Percentiles rank a stretch among this genome's conserved stretches.
These are phyloP conservation scores for Phytophthora litchii DNA, from an alignment of 352 stramenopile genomes.

Conservation along the genomic window DNA sequence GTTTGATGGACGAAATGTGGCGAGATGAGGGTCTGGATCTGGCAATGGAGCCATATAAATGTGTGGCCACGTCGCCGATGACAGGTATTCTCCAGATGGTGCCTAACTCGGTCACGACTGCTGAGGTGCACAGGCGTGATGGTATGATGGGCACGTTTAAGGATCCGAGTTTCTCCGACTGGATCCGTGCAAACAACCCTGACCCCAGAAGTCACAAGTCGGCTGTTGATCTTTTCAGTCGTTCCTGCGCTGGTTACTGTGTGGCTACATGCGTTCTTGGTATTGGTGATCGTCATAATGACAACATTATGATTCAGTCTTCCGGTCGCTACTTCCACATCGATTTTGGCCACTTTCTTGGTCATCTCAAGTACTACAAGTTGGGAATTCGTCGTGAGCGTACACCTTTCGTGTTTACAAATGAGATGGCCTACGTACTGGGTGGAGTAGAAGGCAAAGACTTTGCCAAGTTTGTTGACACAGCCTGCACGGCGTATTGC, in stretches of 20 bases:
- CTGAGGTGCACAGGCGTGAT: conserved; percentile 87
- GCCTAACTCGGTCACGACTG: conserved; percentile 93
- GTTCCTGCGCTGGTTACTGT: conserved; percentile 92
- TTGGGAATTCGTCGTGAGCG: conserved; percentile 84
- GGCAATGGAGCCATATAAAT: conserved; percentile 92
- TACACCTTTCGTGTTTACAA: conserved; percentile 90
- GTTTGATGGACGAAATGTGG: conserved; percentile 94
- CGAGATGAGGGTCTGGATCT: conserved; percentile 91
- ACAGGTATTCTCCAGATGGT: conserved; percentile 93
- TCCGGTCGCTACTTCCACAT: conserved; percentile 90
- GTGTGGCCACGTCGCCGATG: conserved; percentile 90
- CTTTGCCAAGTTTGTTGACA: conserved; percentile 77
- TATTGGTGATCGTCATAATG: conserved; percentile 95
- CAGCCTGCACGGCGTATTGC: conserved; percentile 74
- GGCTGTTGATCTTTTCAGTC: conserved; percentile 87
- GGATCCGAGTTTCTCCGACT: conserved; percentile 84
- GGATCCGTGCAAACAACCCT: conserved; percentile 83
- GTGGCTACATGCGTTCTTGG: conserved; percentile 94
- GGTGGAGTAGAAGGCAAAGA: conserved; percentile 77
- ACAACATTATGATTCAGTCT: conserved; percentile 95
- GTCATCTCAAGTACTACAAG: conserved; percentile 89
- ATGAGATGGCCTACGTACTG: conserved; percentile 88
- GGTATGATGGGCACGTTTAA: conserved; percentile 87
- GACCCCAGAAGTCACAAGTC: conserved; percentile 63
- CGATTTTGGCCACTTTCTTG: conserved; percentile 89